phyloP scores from a whole-genome alignment of 108 stramenopile species.

The Chaetoceros muelleri region DNA sequence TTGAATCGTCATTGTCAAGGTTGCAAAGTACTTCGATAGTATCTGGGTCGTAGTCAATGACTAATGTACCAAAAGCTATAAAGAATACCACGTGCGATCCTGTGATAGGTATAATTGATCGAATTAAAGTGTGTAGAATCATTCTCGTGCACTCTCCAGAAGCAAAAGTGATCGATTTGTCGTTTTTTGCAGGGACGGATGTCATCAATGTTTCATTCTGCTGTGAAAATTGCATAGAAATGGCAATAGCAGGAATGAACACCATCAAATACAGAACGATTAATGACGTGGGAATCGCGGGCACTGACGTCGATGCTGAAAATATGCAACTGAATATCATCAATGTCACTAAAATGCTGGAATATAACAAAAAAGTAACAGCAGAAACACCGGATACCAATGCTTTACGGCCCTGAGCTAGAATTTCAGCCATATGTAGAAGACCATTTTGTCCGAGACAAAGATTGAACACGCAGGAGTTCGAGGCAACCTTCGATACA shows the following conservation, averaged over 20 bases:
- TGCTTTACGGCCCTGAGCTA: slow-evolving; percentile 45
- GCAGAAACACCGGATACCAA: slow-evolving; percentile 51
- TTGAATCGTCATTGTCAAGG: not conserved
- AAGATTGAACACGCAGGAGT: slow-evolving; percentile 61
- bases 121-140: slow-evolving; percentile 24
- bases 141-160: slow-evolving; percentile 36
- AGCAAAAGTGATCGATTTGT: slow-evolving; percentile 46
- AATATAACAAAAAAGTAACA: slow-evolving; percentile 36
- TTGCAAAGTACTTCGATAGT: slow-evolving; percentile 10
- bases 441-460: slow-evolving; percentile 17
- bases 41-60: too few relatives aligned
- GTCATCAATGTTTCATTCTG: slow-evolving; percentile 52
- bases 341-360: slow-evolving; percentile 46
- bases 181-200: slow-evolving; percentile 74
- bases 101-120: slow-evolving; percentile 41
- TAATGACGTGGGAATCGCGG: slow-evolving; percentile 41
- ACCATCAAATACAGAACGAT: slow-evolving; percentile 55
- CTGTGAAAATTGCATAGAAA: slow-evolving; percentile 51
- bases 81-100: slow-evolving; percentile 54
- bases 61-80: too few relatives aligned
- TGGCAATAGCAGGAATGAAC: slow-evolving; percentile 50
- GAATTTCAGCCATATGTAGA: not conserved
- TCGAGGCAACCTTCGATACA: slow-evolving; percentile 57
- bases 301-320: slow-evolving; percentile 39
- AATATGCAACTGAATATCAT: slow-evolving; percentile 53